Evolutionary conservation across 1,139 yeast genomes (phyloP).

Genomic region (Yamadazyma friedrichii): DNA sequence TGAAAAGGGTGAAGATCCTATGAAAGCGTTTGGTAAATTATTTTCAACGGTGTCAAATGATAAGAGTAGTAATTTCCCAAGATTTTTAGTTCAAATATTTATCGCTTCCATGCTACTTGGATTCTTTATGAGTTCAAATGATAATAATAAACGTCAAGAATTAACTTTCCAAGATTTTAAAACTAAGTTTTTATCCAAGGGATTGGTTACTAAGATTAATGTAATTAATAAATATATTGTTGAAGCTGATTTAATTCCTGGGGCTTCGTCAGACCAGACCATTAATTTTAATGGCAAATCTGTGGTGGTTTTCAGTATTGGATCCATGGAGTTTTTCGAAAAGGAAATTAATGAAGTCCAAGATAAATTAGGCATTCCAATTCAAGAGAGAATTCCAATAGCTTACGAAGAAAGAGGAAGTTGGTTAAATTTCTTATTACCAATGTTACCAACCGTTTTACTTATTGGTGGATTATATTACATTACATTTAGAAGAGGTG

Average conservation of each 20-base stretch:
- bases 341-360: slow-evolving; percentile 63
- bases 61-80: background rate
- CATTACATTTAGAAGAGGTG: slow-evolving; percentile 59
- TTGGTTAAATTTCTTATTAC: slow-evolving; percentile 54
- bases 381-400: slow-evolving; percentile 63
- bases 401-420: slow-evolving; percentile 61
- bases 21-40: slow-evolving; percentile 1
- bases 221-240: slow-evolving; percentile 81
- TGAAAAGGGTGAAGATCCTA: background rate
- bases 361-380: slow-evolving; percentile 58
- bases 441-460: slow-evolving; percentile 66
- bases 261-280: slow-evolving; percentile 48
- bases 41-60: background rate
- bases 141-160: slow-evolving; percentile 21
- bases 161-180: slow-evolving; percentile 92
- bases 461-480: slow-evolving; percentile 73
- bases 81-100: background rate
- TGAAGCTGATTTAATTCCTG: slow-evolving; percentile 66
- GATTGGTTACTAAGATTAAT: slow-evolving; percentile 70
- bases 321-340: slow-evolving; percentile 72
- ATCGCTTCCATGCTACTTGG: background rate
- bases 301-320: slow-evolving; percentile 63
- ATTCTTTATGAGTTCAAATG: background rate
- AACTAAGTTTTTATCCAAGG: slow-evolving; percentile 76
- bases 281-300: slow-evolving; percentile 37